Evolutionary conservation across 306 rosid genomes (phyloP).

Genomic region (Gynostemma pentaphyllum): DNA sequence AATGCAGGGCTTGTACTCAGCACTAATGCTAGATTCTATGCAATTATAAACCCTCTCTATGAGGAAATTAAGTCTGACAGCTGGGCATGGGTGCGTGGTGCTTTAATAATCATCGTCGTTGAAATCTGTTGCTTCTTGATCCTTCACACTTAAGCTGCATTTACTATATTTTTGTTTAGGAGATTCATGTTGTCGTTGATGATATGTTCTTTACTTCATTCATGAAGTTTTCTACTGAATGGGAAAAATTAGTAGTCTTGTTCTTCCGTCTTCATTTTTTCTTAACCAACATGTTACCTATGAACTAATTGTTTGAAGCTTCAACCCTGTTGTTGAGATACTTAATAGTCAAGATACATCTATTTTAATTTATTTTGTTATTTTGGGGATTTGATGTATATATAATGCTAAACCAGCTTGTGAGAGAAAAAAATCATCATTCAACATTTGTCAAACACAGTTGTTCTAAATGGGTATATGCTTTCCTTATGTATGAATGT

Average conservation of each 20-base stretch:
- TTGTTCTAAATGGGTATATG: not conserved
- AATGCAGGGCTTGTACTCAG: constrained; percentile 74
- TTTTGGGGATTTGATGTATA: not conserved
- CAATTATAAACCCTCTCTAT: constrained; percentile 56
- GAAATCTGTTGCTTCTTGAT: not conserved
- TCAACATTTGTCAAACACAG: not conserved
- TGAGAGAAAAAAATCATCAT: not conserved
- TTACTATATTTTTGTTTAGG: not conserved
- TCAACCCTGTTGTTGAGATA: not conserved
- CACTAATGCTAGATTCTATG: constrained; percentile 69
- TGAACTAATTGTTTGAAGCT: not conserved
- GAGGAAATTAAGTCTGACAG: constrained; percentile 34
- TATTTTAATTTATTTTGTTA: not conserved
- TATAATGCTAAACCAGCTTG: not conserved
- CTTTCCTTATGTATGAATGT: not conserved
- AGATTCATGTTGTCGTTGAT: not conserved
- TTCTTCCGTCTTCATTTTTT: not conserved
- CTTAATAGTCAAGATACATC: not conserved
- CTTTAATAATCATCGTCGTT: not conserved
- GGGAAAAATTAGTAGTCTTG: not conserved
- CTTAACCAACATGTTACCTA: not conserved
- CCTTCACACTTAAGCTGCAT: not conserved
- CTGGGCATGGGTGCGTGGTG: constrained; percentile 63
- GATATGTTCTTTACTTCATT: not conserved
- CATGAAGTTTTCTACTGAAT: not conserved